A percentile compares a stretch with the other conserved stretches of the same genome.
Conservation (phyloP, 805 yeast species). For the Wickerhamomyces ciferrii region DNA sequence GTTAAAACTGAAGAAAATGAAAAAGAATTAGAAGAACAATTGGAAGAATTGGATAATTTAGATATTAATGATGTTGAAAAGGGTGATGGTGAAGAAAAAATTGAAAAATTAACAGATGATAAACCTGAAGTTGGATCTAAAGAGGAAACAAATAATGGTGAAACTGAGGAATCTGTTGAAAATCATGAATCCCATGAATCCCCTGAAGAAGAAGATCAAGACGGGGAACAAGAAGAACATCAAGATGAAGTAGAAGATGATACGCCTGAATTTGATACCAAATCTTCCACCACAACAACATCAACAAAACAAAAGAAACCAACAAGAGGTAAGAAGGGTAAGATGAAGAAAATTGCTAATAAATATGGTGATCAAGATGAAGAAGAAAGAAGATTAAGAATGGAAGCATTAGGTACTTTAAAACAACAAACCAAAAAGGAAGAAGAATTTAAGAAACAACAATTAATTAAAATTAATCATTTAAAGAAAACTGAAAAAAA, state of each 20-base stretch:
- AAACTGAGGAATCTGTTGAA: conserved; percentile 6
- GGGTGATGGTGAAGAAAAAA: conserved; percentile 6
- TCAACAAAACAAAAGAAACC: conserved; percentile 23
- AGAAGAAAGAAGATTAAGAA: conserved; percentile 67
- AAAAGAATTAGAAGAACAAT: conserved; percentile 24
- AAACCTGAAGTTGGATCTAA: conserved; percentile 7
- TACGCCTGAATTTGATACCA: not conserved
- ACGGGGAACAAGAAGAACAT: conserved; percentile 3
- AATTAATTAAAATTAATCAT: conserved; percentile 27
- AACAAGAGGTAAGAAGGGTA: conserved; percentile 82
- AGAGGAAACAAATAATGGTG: too few species aligned
- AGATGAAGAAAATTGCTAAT: conserved; percentile 72
- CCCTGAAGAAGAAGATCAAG: conserved; percentile 1
- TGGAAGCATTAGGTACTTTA: conserved; percentile 81
- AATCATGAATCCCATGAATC: not conserved
- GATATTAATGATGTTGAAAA: conserved; percentile 8
- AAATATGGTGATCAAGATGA: conserved; percentile 93
- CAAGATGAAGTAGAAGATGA: not conserved
- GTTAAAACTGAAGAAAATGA: conserved; percentile 52
- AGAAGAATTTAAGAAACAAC: conserved; percentile 28
- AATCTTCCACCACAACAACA: not conserved
- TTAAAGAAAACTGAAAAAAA: conserved; percentile 28
- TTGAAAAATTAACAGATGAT: conserved; percentile 10
- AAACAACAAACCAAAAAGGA: conserved; percentile 44
- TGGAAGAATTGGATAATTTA: conserved; percentile 16